A percentile compares a stretch with the other conserved stretches of the same genome.
Conservation (phyloP, 1,284 basidiomycete species). For the Psilocybe mexicana region DNA sequence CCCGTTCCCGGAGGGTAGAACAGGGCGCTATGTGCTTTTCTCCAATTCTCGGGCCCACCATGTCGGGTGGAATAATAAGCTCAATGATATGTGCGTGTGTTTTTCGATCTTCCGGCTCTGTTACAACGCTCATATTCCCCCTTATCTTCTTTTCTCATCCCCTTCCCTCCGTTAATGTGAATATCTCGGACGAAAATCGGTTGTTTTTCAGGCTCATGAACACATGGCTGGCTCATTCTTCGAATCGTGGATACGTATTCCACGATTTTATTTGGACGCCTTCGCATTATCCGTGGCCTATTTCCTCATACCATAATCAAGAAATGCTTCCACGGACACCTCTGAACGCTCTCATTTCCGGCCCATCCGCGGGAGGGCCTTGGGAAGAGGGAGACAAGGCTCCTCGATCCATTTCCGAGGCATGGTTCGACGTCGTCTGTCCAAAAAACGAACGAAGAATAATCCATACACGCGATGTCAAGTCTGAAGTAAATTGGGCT, state of each 20-base stretch:
- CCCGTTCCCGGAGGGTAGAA: slow-evolving; percentile 42
- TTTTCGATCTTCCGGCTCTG: not conserved
- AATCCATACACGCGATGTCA: slow-evolving; percentile 42
- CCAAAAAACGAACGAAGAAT: slow-evolving; percentile 37
- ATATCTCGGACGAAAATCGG: not conserved
- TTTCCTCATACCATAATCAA: slow-evolving; percentile 20
- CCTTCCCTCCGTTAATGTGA: not conserved
- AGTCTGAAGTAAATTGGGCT: slow-evolving; percentile 31
- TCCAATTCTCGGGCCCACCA: slow-evolving; percentile 34
- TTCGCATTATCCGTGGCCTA: slow-evolving; percentile 39
- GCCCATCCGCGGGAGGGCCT: slow-evolving; percentile 57
- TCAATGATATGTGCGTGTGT: slow-evolving; percentile 42
- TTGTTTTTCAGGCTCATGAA: slow-evolving; percentile 39
- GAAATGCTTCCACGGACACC: slow-evolving; percentile 53
- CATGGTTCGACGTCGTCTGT: slow-evolving; percentile 38
- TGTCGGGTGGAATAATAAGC: slow-evolving; percentile 47
- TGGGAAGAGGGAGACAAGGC: slow-evolving; percentile 37
- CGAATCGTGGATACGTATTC: slow-evolving; percentile 49
- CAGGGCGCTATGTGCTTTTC: slow-evolving; percentile 47
- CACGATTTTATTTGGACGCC: slow-evolving; percentile 40
- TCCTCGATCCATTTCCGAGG: slow-evolving; percentile 37
- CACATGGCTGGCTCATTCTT: slow-evolving; percentile 44
- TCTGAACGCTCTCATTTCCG: slow-evolving; percentile 57
- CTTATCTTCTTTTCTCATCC: not conserved
- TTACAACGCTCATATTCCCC: not conserved